A percentile compares a stretch with the other conserved stretches of the same genome.
Conservation (phyloP, 306 rosid genomes). For the Cercis canadensis region DNA sequence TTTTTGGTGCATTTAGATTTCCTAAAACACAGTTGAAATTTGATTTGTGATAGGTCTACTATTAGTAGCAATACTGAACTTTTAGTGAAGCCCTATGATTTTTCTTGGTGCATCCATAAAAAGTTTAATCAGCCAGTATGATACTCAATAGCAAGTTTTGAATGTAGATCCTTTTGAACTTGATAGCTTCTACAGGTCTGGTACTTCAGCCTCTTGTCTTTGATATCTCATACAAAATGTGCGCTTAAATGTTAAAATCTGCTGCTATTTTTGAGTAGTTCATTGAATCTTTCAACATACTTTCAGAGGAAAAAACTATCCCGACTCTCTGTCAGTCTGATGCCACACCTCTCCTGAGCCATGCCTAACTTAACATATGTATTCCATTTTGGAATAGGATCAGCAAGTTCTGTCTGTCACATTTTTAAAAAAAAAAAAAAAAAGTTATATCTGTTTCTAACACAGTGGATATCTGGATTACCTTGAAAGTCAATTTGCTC, state of each 20-base stretch:
- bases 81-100: slow-evolving; percentile 26
- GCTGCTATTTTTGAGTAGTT: slow-evolving; percentile 16
- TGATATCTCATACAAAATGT: slow-evolving; percentile 1
- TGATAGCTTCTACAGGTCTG: not conserved
- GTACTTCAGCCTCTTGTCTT: slow-evolving; percentile 27
- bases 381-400: slow-evolving; percentile 31
- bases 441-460: not conserved
- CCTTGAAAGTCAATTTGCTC: slow-evolving; percentile 8
- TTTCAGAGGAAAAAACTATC: slow-evolving; percentile 22
- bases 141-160: slow-evolving; percentile 20
- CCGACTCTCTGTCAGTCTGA: slow-evolving; percentile 7
- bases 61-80: slow-evolving; percentile 9
- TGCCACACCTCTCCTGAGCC: slow-evolving; percentile 17
- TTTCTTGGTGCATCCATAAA: slow-evolving; percentile 4
- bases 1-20: slow-evolving; percentile 10
- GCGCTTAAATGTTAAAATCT: slow-evolving; percentile 10
- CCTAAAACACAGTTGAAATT: slow-evolving; percentile 13
- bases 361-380: slow-evolving; percentile 20
- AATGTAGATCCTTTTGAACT: not conserved
- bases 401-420: slow-evolving; percentile 23
- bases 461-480: not conserved
- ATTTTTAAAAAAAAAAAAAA: too few relatives aligned
- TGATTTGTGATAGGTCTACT: slow-evolving; percentile 7
- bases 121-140: slow-evolving; percentile 25
- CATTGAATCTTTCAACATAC: slow-evolving; percentile 24